Conservation (phyloP, 441 rosid genomes). For the Gossypium trilobum region DNA sequence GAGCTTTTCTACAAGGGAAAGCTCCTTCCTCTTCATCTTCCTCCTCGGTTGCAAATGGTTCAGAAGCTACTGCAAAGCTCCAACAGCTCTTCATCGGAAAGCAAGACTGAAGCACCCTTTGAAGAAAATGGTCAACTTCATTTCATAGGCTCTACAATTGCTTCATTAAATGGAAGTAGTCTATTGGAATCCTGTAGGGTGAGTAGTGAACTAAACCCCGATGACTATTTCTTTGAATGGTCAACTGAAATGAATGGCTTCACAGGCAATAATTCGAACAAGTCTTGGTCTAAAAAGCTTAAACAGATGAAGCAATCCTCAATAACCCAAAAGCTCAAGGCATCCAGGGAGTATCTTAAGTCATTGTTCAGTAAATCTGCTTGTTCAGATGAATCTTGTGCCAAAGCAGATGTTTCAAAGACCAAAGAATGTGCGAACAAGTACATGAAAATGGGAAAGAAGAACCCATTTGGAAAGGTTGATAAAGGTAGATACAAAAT, state of each 20-base stretch:
- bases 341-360: conserved; percentile 55
- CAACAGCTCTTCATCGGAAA: conserved; percentile 9
- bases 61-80: conserved; percentile 50
- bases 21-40: conserved; percentile 87
- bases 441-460: conserved; percentile 28
- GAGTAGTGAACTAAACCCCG: conserved; percentile 45
- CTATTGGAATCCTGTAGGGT: conserved; percentile 42
- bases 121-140: conserved; percentile 22
- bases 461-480: conserved; percentile 25
- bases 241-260: conserved; percentile 40
- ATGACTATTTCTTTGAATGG: conserved; percentile 54
- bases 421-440: conserved; percentile 20
- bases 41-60: conserved; percentile 73
- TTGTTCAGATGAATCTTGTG: conserved; percentile 37
- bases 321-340: conserved; percentile 52
- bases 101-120: conserved; percentile 9
- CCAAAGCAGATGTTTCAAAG: conserved; percentile 22
- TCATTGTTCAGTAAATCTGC: conserved; percentile 51
- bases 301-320: conserved; percentile 39
- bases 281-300: conserved; percentile 51
- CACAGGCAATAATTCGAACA: conserved; percentile 23
- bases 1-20: conserved; percentile 90
- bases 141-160: conserved; percentile 17
- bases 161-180: conserved; percentile 27
- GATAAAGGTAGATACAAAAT: conserved; percentile 22